Conservation (phyloP, 345 rosid genomes). For the Isatis tinctoria region DNA sequence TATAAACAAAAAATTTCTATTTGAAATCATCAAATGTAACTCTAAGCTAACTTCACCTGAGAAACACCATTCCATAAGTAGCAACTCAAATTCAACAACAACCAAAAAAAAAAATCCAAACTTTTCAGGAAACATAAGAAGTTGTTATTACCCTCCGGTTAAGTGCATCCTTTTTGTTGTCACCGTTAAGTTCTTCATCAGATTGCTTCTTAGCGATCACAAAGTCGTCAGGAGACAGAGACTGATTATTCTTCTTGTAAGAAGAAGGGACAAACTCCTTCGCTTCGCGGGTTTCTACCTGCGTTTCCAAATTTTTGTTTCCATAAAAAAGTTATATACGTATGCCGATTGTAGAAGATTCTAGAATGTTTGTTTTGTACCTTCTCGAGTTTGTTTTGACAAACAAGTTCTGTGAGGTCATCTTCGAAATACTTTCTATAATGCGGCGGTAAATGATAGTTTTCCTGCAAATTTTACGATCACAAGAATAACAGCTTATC, state of each 20-base stretch:
- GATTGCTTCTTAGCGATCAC: conserved; percentile 15
- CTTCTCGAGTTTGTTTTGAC: too few relatives aligned
- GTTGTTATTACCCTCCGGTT: conserved; percentile 24
- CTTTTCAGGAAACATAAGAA: background rate
- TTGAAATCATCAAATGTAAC: background rate
- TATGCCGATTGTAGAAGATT: too few relatives aligned
- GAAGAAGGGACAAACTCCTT: conserved; percentile 61
- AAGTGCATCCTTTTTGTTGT: conserved; percentile 12
- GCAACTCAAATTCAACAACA: background rate
- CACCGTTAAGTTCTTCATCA: conserved; percentile 16
- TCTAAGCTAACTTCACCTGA: background rate
- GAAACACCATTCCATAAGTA: background rate
- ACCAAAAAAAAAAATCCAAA: background rate
- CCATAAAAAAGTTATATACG: too few relatives aligned
- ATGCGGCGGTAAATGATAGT: too few relatives aligned
- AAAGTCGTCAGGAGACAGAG: conserved; percentile 11
- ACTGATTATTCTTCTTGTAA: conserved; percentile 19
- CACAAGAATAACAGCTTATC: too few relatives aligned
- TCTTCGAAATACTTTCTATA: too few relatives aligned
- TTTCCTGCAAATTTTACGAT: too few relatives aligned
- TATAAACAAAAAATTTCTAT: background rate
- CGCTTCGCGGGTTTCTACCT: too few relatives aligned
- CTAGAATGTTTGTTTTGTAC: too few relatives aligned
- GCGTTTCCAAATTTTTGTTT: too few relatives aligned
- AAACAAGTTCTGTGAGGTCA: too few relatives aligned